These are phyloP conservation scores for Penicillium sp. DNA, from an alignment of 2,329 filamentous ascomycete genomes.

Conservation along the genomic window DNA sequence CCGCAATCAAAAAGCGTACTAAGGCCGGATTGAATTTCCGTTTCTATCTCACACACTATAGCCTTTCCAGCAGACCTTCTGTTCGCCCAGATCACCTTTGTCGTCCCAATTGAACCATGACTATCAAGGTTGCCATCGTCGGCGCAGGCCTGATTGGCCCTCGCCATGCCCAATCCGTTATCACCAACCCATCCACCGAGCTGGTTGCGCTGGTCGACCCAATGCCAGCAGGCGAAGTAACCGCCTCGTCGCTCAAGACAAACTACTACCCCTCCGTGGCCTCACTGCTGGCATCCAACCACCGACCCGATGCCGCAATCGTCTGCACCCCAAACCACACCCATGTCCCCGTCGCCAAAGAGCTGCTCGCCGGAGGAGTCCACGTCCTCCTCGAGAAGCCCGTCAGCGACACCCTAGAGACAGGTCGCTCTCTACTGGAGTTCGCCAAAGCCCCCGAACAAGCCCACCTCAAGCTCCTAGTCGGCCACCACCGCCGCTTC, in stretches of 20 bases:
- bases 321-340: constrained; percentile 63
- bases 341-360: constrained; percentile 54
- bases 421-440: constrained; percentile 23
- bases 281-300: constrained; percentile 42
- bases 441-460: constrained; percentile 20
- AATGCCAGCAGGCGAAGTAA: constrained; percentile 36
- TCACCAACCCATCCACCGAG: constrained; percentile 39
- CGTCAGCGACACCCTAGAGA: constrained; percentile 44
- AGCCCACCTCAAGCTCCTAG: constrained; percentile 49
- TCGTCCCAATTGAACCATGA: constrained; percentile 3
- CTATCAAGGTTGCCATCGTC: constrained; percentile 47
- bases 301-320: constrained; percentile 56
- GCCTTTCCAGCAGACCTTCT: background rate
- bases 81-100: background rate
- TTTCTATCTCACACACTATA: background rate
- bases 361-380: constrained; percentile 52
- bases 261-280: constrained; percentile 45
- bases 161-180: constrained; percentile 51
- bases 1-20: background rate
- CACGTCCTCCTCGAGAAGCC: constrained; percentile 63
- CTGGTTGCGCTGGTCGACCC: constrained; percentile 53
- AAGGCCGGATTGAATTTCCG: background rate
- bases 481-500: constrained; percentile 63
- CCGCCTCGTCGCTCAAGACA: constrained; percentile 42
- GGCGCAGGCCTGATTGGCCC: constrained; percentile 55